These are phyloP conservation scores for Colletotrichum somersetense DNA, from an alignment of 2,329 filamentous ascomycete species.

Conservation along the genomic window DNA sequence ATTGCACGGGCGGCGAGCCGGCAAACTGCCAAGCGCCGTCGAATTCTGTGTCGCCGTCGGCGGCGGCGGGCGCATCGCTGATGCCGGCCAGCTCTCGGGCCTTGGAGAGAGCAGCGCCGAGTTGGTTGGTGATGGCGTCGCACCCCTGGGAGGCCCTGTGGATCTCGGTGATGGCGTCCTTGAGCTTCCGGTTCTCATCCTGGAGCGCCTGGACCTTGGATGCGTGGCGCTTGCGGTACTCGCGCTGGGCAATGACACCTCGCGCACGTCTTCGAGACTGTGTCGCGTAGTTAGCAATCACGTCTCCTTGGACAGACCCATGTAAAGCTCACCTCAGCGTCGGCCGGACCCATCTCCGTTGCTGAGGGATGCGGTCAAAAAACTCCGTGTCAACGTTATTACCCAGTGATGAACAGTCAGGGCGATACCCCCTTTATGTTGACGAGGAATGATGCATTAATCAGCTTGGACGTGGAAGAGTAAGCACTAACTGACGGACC, in stretches of 20 bases:
- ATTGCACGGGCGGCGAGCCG: not conserved
- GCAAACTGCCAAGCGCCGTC: not conserved
- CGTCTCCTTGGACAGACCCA: not conserved
- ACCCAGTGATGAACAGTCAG: too few relatives aligned
- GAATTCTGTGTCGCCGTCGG: not conserved
- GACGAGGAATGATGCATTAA: not conserved
- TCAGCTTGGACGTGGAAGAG: not conserved
- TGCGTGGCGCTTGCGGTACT: constrained; percentile 45
- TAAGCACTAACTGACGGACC: not conserved
- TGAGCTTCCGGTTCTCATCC: constrained; percentile 42
- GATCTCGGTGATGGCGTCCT: constrained; percentile 33
- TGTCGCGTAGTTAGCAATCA: constrained; percentile 11
- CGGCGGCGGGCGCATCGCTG: not conserved
- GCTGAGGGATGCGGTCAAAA: not conserved
- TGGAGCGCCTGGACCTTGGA: constrained; percentile 43
- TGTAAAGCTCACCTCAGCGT: not conserved
- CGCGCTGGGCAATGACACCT: constrained; percentile 44
- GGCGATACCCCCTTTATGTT: not conserved
- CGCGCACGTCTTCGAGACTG: constrained; percentile 39
- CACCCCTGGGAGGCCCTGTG: not conserved
- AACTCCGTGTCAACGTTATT: constrained; percentile 12
- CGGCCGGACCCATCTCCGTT: constrained; percentile 12
- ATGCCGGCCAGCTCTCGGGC: constrained; percentile 27
- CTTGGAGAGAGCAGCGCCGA: constrained; percentile 1
- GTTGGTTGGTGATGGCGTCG: not conserved